Conservation (phyloP, 176 grass and related monocot species). For the Rhynchospora tenuis region DNA sequence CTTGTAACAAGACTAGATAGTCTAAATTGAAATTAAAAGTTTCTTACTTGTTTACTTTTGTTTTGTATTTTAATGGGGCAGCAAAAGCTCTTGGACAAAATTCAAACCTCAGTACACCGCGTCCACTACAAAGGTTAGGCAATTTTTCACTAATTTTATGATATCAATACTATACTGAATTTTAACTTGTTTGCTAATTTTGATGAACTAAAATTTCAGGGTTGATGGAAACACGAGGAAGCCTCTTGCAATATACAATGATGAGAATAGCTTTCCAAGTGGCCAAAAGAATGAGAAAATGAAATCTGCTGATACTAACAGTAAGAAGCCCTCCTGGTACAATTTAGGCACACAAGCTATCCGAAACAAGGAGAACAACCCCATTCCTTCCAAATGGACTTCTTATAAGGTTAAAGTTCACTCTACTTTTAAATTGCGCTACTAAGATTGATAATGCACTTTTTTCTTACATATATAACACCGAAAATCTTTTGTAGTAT, state of each 20-base stretch:
- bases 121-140: neutral
- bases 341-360: slow-evolving; percentile 65
- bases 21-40: neutral
- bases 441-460: neutral
- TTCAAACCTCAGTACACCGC: neutral
- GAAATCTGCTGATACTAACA: slow-evolving; percentile 21
- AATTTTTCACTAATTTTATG: slow-evolving; percentile 1
- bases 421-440: neutral
- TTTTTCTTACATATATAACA: neutral
- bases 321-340: slow-evolving; percentile 43
- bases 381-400: slow-evolving; percentile 69
- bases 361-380: slow-evolving; percentile 85
- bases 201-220: slow-evolving; percentile 31
- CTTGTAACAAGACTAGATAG: neutral
- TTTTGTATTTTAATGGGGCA: neutral
- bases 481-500: neutral
- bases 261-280: slow-evolving; percentile 38
- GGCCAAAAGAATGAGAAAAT: slow-evolving; percentile 14
- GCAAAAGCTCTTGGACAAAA: neutral
- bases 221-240: slow-evolving; percentile 36
- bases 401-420: slow-evolving; percentile 60
- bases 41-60: neutral
- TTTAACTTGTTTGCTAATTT: neutral
- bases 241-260: slow-evolving; percentile 60
- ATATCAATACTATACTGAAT: neutral